Conservation (phyloP, 768 basidiomycete species). For the Megacollybia marginata region DNA sequence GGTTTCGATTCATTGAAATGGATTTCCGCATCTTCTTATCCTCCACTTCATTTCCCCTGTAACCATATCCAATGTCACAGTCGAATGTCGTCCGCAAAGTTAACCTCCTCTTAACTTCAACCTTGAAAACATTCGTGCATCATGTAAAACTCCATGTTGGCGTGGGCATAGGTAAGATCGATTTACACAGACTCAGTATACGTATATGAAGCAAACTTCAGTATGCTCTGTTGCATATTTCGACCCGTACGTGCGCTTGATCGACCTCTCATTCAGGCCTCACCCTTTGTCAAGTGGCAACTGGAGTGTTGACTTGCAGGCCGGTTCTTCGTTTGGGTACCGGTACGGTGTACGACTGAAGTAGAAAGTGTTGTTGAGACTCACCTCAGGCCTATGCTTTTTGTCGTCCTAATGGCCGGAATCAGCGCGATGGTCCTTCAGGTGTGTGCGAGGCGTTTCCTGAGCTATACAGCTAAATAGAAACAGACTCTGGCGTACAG, state of each 20-base stretch:
- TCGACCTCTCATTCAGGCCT: neutral
- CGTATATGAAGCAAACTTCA: no score
- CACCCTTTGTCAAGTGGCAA: constrained; percentile 42
- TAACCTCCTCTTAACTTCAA: neutral
- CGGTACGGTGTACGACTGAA: constrained; percentile 45
- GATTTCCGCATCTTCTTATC: no score
- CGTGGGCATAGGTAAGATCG: constrained; percentile 36
- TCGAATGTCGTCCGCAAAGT: no score
- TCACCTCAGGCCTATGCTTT: constrained; percentile 51
- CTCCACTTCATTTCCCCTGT: no score
- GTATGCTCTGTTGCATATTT: constrained; percentile 72
- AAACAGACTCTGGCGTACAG: constrained; percentile 55
- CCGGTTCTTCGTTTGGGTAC: constrained; percentile 59
- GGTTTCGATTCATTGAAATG: no score
- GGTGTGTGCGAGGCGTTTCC: constrained; percentile 2
- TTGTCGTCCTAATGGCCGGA: constrained; percentile 57
- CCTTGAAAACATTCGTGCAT: constrained; percentile 10
- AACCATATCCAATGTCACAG: no score
- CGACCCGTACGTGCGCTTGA: constrained; percentile 45
- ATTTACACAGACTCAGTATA: no score
- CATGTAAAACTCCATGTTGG: constrained; percentile 44
- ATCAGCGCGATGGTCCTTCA: constrained; percentile 65
- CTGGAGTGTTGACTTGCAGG: constrained; percentile 76
- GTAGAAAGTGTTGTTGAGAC: constrained; percentile 36
- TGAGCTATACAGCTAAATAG: no score